A percentile compares a stretch with the other conserved stretches of the same genome.
These are phyloP conservation scores for Ascochyta pisi DNA, from an alignment of 2,329 filamentous ascomycete species.

Conservation along the genomic window DNA sequence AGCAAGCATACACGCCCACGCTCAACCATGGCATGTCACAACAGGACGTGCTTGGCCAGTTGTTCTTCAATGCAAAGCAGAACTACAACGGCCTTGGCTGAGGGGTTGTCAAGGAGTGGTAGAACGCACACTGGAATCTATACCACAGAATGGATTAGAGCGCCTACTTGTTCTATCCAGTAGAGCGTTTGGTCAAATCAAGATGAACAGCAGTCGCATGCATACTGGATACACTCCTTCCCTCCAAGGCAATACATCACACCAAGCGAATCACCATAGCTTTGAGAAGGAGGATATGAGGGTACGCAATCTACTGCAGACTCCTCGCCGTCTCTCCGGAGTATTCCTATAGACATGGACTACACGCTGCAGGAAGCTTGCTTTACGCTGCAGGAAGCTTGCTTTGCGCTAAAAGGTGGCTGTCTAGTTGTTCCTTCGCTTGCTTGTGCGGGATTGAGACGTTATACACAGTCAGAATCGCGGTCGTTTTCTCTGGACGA, in stretches of 20 bases:
- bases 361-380: neutral
- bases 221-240: neutral
- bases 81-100: slow-evolving; percentile 38
- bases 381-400: neutral
- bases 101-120: neutral
- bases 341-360: neutral
- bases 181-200: neutral
- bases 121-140: neutral
- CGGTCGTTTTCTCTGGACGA: neutral
- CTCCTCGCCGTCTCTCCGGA: neutral
- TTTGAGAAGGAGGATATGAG: neutral
- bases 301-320: neutral
- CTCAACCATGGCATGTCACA: slow-evolving; percentile 30
- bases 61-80: slow-evolving; percentile 47
- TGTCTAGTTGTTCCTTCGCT: neutral
- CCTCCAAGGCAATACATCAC: neutral
- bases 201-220: neutral
- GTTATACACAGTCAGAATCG: neutral
- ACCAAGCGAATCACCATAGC: neutral
- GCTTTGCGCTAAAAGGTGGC: neutral
- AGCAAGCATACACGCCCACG: slow-evolving; percentile 23
- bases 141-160: neutral
- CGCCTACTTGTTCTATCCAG: no score
- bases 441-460: neutral
- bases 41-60: slow-evolving; percentile 41